Evolutionary conservation across 768 basidiomycete genomes (phyloP), one percentile per base, ranked within the genome.

Genomic region (Porphyrellus cyaneotinctus): DNA sequence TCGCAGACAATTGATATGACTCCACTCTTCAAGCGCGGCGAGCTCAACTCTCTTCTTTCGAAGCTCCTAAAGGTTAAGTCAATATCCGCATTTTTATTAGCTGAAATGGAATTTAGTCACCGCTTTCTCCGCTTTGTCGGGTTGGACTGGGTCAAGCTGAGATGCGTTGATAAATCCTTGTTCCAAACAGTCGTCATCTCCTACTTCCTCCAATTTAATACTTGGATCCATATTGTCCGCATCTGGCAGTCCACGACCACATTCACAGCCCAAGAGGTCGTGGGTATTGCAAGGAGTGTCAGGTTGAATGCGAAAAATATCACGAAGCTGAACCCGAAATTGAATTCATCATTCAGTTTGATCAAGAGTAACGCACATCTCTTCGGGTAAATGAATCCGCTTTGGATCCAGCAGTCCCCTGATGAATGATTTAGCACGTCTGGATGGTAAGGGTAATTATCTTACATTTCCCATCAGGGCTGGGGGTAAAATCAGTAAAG

Each of bases 211-310:
- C 28, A 51, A 60, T 23, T 58, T 59, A 33, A 46, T 38, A 22
- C 23, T 51, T 14, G 54, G 43, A 20, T 56, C 58, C 36, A 33
- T 23, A 14, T 4, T 28, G 15, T 43, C 39, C 30, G 26, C 22
- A 30, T 39, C 20, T 37, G 49, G 47, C 20, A 20, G 31, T 59
- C 47, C 55, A 18, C 63, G 65, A 46, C 78, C 79, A 58, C 91
- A 95, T 12, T 73, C 74, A 63, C 95, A 98, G 53, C 82, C 86
- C 14, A 97, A 75, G 17, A 97, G 77, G 58, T 97, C 95, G 61
- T 98, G 95, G 2, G 95, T 98, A 55, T 95, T 88, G 72, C 91
- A 95, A 9, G 76, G 72, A 0, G 92, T 94, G 49, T 84, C 74
- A 0, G 77, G 73, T 70, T 94, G 83, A 39, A 97, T 76, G n/a